Conservation (phyloP, 2,329 filamentous ascomycete genomes). For the Balansia obtecta region DNA sequence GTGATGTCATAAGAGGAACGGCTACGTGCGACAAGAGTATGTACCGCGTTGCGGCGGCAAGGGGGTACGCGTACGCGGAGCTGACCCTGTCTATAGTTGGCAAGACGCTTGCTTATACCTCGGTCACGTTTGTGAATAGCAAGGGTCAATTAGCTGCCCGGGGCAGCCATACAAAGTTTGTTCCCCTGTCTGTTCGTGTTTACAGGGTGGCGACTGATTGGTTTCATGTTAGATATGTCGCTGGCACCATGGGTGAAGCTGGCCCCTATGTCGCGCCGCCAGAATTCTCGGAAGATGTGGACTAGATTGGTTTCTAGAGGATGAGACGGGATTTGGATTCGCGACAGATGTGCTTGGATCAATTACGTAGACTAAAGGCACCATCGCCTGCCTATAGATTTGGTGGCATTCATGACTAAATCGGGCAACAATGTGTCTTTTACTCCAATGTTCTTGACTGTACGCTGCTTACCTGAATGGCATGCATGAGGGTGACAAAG, state of each 20-base stretch:
- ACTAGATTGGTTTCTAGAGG: no score
- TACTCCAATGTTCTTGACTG: no score
- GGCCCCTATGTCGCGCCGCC: slow-evolving; percentile 25
- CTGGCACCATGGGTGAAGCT: slow-evolving; percentile 23
- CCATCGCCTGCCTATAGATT: no score
- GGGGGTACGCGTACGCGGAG: background rate
- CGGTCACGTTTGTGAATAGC: slow-evolving; percentile 43
- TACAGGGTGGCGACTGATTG: slow-evolving; percentile 4
- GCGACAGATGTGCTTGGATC: no score
- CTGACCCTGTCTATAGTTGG: slow-evolving; percentile 35
- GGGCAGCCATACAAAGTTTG: slow-evolving; percentile 55
- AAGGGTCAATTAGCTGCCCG: slow-evolving; percentile 48
- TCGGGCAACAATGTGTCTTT: no score
- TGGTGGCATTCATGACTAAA: no score
- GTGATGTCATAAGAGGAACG: slow-evolving; percentile 42
- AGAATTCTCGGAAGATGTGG: slow-evolving; percentile 22
- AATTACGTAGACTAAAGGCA: background rate
- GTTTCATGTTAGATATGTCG: slow-evolving; percentile 25
- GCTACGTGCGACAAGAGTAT: slow-evolving; percentile 51
- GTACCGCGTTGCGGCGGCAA: slow-evolving; percentile 6
- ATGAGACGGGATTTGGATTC: no score
- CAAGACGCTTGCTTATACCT: slow-evolving; percentile 51
- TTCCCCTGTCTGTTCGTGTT: background rate
- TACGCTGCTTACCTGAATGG: no score
- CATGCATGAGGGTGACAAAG: no score